These are phyloP conservation scores for Fusarium abutilonis DNA, from an alignment of 2,329 filamentous ascomycete species.

Conservation along the genomic window DNA sequence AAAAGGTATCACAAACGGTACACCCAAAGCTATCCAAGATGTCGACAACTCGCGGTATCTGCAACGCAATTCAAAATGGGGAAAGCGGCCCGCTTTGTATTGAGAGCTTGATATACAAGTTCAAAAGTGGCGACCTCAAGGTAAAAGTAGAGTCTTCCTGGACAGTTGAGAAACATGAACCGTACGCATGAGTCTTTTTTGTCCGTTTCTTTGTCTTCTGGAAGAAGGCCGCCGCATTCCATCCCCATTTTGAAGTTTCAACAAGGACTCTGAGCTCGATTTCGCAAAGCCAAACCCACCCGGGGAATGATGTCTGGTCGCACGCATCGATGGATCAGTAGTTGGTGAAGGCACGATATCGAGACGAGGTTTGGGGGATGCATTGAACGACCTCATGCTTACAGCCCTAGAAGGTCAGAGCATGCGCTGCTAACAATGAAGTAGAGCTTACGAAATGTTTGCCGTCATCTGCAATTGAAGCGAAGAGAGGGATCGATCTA, in stretches of 20 bases:
- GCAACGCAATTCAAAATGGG: background rate
- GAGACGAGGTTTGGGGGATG: too few relatives aligned
- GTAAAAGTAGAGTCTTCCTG: background rate
- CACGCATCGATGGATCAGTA: too few relatives aligned
- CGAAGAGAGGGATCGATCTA: slow-evolving; percentile 2
- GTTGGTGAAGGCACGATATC: too few relatives aligned
- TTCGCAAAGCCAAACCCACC: too few relatives aligned
- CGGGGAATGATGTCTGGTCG: too few relatives aligned
- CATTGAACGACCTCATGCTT: too few relatives aligned
- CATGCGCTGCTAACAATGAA: too few relatives aligned
- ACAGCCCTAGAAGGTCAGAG: too few relatives aligned
- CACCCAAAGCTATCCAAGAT: fast-evolving
- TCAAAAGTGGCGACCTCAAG: background rate
- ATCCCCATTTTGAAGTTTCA: too few relatives aligned
- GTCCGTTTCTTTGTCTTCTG: background rate
- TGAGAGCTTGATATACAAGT: background rate
- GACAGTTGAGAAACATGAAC: fast-evolving
- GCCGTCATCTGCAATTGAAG: background rate
- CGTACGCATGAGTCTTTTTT: background rate
- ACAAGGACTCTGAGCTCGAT: too few relatives aligned
- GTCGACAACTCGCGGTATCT: slow-evolving; percentile 5
- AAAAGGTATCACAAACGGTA: too few relatives aligned
- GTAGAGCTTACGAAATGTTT: background rate
- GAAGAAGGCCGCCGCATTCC: background rate
- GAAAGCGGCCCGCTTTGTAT: background rate